Conservation (phyloP, 306 rosid genomes). For the Clitoria ternatea region DNA sequence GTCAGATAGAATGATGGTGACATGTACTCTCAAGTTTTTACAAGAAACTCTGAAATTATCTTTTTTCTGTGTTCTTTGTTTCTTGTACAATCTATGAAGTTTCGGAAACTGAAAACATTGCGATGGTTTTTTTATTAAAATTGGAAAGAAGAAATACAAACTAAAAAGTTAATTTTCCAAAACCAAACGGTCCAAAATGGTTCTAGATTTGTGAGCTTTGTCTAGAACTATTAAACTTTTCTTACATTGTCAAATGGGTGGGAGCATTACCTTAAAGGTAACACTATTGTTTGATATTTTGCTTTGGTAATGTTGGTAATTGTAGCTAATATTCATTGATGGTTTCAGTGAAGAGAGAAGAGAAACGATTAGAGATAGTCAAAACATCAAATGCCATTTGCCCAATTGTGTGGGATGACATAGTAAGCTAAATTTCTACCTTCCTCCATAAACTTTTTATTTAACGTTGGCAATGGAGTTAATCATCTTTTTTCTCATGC, state of each 20-base stretch:
- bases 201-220: too few relatives aligned
- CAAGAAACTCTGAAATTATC: too few relatives aligned
- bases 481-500: conserved; percentile 41
- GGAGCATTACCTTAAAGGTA: conserved; percentile 1
- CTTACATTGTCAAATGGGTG: too few relatives aligned
- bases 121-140: too few relatives aligned
- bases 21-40: too few relatives aligned
- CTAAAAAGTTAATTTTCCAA: too few relatives aligned
- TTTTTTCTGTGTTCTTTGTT: too few relatives aligned
- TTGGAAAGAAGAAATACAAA: too few relatives aligned
- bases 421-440: conserved; percentile 49
- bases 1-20: background rate
- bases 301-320: background rate
- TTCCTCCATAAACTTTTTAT: background rate
- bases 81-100: too few relatives aligned
- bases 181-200: too few relatives aligned
- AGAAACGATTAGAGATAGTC: conserved; percentile 56
- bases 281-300: conserved; percentile 12
- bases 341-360: conserved; percentile 78
- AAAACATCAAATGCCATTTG: conserved; percentile 75
- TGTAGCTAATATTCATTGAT: conserved; percentile 10
- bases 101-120: too few relatives aligned
- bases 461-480: conserved; percentile 20
- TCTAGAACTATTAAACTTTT: too few relatives aligned
- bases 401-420: conserved; percentile 84